These are phyloP conservation scores for Hypsizygus marmoreus DNA, from an alignment of 768 basidiomycete genomes.

Conservation along the genomic window DNA sequence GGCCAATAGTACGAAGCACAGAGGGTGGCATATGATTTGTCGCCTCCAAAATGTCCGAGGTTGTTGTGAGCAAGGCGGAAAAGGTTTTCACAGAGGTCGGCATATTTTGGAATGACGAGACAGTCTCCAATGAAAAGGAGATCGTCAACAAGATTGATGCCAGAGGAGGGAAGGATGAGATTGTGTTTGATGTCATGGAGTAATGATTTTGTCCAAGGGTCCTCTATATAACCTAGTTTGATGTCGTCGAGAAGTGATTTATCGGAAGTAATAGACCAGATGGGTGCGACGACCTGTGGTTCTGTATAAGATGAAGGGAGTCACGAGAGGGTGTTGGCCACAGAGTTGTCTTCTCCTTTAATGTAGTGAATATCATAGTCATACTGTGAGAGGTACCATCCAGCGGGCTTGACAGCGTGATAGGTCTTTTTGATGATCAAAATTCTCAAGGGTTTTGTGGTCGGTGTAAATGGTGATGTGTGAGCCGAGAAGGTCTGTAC, in stretches of 20 bases:
- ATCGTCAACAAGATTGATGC: not conserved
- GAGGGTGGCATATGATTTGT: conserved; percentile 29
- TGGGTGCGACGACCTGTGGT: no score
- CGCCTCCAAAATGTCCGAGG: conserved; percentile 32
- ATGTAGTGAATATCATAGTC: no score
- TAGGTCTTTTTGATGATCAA: conserved; percentile 28
- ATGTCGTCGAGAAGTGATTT: no score
- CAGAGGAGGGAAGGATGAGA: not conserved
- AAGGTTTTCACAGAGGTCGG: conserved; percentile 19
- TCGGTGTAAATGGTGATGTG: conserved; percentile 33
- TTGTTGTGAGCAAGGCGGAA: conserved; percentile 30
- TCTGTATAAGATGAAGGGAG: no score
- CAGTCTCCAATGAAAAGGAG: conserved; percentile 24
- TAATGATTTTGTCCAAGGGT: no score
- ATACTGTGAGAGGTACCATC: no score
- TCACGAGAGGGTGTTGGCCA: no score
- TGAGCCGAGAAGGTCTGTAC: conserved; percentile 19
- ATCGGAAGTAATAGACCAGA: no score
- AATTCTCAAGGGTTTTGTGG: conserved; percentile 34
- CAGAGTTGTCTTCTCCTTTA: no score
- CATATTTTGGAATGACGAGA: conserved; percentile 19
- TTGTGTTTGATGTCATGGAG: not conserved
- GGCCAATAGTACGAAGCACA: conserved; percentile 30
- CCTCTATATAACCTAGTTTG: no score
- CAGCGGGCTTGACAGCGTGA: conserved; percentile 22